Percentiles rank a stretch among this genome's conserved stretches.
Conservation (phyloP, 2,329 filamentous ascomycete species). For the Lachnellula arida region DNA sequence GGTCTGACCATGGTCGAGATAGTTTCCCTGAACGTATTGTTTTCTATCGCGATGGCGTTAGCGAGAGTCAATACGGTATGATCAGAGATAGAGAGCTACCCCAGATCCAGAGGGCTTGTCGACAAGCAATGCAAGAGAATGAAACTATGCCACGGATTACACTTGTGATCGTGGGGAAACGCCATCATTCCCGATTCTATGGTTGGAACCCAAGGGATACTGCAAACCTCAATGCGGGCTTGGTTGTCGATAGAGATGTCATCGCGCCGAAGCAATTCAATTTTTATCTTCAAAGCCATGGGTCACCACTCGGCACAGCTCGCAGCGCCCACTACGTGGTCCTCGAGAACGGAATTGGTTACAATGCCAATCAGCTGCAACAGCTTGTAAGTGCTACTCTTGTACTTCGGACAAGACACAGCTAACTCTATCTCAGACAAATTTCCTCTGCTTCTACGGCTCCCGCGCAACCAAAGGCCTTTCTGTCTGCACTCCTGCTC, state of each 20-base stretch:
- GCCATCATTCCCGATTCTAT: conserved; percentile 1
- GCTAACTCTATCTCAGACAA: too few species aligned
- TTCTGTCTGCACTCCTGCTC: conserved; percentile 76
- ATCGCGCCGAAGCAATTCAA: conserved; percentile 62
- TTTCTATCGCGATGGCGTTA: conserved; percentile 55
- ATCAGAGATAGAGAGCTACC: neutral
- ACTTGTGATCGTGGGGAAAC: neutral
- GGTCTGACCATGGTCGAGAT: too few species aligned
- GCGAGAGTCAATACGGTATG: neutral
- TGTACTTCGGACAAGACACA: too few species aligned
- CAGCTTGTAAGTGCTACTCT: too few species aligned
- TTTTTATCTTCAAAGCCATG: conserved; percentile 77
- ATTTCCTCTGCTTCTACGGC: conserved; percentile 78
- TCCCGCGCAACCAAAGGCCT: conserved; percentile 79
- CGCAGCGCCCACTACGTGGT: conserved; percentile 78
- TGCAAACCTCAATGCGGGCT: too few species aligned
- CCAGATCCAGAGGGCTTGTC: neutral
- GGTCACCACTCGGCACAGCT: conserved; percentile 73
- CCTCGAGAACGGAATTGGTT: conserved; percentile 61
- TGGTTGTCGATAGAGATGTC: too few species aligned
- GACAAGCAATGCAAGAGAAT: too few species aligned
- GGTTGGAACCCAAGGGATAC: too few species aligned
- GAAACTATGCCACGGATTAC: too few species aligned
- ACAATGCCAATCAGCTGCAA: conserved; percentile 61
- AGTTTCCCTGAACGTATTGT: conserved; percentile 68